phyloP scores from a whole-genome alignment of 306 rosid genomes.

The Luffa acutangula region DNA sequence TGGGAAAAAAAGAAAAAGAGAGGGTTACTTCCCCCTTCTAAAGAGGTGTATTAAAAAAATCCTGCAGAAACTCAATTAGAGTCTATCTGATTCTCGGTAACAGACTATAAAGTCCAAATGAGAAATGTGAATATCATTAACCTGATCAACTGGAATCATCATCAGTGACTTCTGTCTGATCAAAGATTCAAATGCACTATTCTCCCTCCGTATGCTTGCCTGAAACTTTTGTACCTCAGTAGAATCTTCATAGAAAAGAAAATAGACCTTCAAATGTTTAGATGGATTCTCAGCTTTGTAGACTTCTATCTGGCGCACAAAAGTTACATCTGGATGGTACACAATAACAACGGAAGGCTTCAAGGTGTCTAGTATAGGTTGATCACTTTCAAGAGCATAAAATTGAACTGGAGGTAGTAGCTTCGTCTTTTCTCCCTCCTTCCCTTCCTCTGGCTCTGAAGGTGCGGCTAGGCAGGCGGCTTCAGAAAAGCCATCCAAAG shows the following conservation, averaged over 20 bases:
- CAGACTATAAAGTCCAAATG: neutral
- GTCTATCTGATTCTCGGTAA: neutral
- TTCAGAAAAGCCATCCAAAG: slow-evolving; percentile 27
- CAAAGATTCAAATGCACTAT: slow-evolving; percentile 94
- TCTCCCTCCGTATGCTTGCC: slow-evolving; percentile 89
- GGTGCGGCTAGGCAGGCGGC: slow-evolving; percentile 21
- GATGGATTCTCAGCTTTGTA: slow-evolving; percentile 69
- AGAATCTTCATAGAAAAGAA: slow-evolving; percentile 86
- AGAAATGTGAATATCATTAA: slow-evolving; percentile 3
- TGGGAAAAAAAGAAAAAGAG: too few species aligned
- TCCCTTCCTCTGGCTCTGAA: slow-evolving; percentile 21
- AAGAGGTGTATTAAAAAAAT: neutral
- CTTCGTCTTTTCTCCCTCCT: slow-evolving; percentile 26
- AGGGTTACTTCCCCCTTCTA: neutral
- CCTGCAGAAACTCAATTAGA: neutral
- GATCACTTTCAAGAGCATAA: slow-evolving; percentile 87
- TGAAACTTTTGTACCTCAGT: slow-evolving; percentile 89
- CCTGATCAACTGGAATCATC: slow-evolving; percentile 97
- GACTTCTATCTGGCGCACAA: slow-evolving; percentile 90
- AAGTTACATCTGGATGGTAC: slow-evolving; percentile 89
- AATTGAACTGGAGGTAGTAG: slow-evolving; percentile 68
- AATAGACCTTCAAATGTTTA: slow-evolving; percentile 66
- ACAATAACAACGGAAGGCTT: slow-evolving; percentile 70
- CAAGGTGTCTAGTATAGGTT: slow-evolving; percentile 68
- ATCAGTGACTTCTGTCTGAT: slow-evolving; percentile 93